These are phyloP conservation scores for Phycomyces nitens DNA, from an alignment of 192 early-diverging fungal species.

Conservation along the genomic window DNA sequence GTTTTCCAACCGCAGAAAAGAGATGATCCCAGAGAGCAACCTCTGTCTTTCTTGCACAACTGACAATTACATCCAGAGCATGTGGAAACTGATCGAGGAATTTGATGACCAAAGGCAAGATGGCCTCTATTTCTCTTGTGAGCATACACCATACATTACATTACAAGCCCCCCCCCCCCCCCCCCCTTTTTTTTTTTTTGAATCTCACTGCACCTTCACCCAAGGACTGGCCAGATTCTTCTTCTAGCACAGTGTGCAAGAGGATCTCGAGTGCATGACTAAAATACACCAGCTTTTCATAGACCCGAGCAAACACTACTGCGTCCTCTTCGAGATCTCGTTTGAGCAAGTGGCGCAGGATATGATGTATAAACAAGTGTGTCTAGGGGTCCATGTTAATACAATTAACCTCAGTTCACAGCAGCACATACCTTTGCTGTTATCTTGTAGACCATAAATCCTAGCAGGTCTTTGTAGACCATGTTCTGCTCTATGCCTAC, in stretches of 20 bases:
- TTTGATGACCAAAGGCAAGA: slow-evolving; percentile 67
- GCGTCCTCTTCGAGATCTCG: slow-evolving; percentile 58
- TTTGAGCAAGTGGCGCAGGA: slow-evolving; percentile 59
- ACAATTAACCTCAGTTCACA: not conserved
- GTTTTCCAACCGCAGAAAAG: slow-evolving; percentile 82
- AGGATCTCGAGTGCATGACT: slow-evolving; percentile 90
- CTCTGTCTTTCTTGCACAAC: slow-evolving; percentile 97
- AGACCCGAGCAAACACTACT: slow-evolving; percentile 63
- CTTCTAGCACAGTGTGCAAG: slow-evolving; percentile 82
- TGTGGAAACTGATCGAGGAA: slow-evolving; percentile 80
- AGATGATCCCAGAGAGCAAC: slow-evolving; percentile 86
- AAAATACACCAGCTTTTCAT: slow-evolving; percentile 80
- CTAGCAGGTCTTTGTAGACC: slow-evolving; percentile 49
- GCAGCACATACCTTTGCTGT: slow-evolving; percentile 55
- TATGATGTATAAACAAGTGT: slow-evolving; percentile 71
- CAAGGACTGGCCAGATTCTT: slow-evolving; percentile 62
- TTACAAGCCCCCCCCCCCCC: no score
- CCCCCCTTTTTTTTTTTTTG: no score
- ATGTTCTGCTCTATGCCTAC: slow-evolving; percentile 73
- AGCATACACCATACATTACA: no score
- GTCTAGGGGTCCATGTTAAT: slow-evolving; percentile 43
- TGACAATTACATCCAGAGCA: slow-evolving; percentile 84
- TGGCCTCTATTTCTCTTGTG: slow-evolving; percentile 46
- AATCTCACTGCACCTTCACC: slow-evolving; percentile 47
- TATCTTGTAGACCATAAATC: slow-evolving; percentile 58